These are phyloP conservation scores for Hypomyces perniciosus DNA, from an alignment of 2,329 filamentous ascomycete genomes.

Conservation along the genomic window DNA sequence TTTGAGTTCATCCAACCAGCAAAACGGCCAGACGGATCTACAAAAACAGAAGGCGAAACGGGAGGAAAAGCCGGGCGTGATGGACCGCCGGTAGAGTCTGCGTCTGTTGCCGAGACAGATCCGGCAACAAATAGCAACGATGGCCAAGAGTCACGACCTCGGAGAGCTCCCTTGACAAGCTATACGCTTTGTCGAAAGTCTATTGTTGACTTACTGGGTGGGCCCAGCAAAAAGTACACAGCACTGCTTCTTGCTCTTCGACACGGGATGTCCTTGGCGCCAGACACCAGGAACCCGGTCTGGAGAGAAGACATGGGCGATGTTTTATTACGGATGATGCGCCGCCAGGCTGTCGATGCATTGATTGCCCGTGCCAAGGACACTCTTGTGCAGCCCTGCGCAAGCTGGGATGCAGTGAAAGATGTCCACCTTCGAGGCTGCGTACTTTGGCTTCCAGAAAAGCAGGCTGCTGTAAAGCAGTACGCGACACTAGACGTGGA, in stretches of 20 bases:
- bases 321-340: conserved; percentile 45
- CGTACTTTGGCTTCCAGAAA: conserved; percentile 36
- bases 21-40: conserved; percentile 4
- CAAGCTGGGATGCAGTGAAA: conserved; percentile 39
- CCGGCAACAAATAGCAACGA: neutral
- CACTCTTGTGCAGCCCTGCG: conserved; percentile 36
- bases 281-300: conserved; percentile 13
- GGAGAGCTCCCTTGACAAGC: conserved; percentile 18
- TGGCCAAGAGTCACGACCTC: conserved; percentile 1
- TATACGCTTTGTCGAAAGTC: conserved; percentile 27
- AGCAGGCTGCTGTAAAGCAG: conserved; percentile 24
- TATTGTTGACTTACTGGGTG: conserved; percentile 23
- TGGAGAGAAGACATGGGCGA: conserved; percentile 50
- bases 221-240: conserved; percentile 12
- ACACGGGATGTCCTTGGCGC: conserved; percentile 22
- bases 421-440: conserved; percentile 37
- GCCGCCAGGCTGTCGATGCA: conserved; percentile 39
- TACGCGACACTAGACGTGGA: conserved; percentile 42
- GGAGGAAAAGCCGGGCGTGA: too few species aligned
- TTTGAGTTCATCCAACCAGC: conserved; percentile 22
- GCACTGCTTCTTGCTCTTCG: conserved; percentile 17
- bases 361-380: conserved; percentile 31
- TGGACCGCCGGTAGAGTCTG: too few species aligned
- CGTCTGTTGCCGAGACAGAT: too few species aligned
- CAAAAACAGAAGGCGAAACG: neutral